Evolutionary conservation across 1,284 basidiomycete species (phyloP).

Genomic region (Exobasidium rhododendri): DNA sequence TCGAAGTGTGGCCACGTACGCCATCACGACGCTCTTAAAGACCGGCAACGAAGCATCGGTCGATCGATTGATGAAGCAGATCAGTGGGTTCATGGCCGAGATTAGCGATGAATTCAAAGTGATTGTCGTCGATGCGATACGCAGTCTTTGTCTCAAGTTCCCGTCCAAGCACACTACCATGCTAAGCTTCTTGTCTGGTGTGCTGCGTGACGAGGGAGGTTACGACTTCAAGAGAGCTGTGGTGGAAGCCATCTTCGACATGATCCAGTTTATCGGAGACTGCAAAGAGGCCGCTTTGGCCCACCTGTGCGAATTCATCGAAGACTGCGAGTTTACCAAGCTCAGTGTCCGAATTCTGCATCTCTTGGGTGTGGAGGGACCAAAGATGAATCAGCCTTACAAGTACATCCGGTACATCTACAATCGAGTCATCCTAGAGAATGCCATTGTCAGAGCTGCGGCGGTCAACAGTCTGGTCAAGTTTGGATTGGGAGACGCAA

Average conservation of each 20-base stretch:
- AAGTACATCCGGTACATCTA: constrained; percentile 99
- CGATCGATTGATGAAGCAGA: constrained; percentile 98
- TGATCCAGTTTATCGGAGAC: constrained; percentile 96
- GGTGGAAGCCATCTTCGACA: constrained; percentile 99
- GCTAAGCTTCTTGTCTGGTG: constrained; percentile 61
- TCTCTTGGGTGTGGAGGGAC: constrained; percentile 90
- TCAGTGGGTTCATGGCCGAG: constrained; percentile 97
- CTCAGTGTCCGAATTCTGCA: constrained; percentile 95
- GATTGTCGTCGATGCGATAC: constrained; percentile 97
- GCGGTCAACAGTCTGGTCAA: constrained; percentile 93
- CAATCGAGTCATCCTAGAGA: constrained; percentile 97
- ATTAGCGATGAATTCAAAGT: constrained; percentile 99
- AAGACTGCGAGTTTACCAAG: constrained; percentile 99
- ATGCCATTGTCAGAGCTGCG: constrained; percentile 94
- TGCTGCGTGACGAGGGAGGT: constrained; percentile 72
- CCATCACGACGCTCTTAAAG: constrained; percentile 98
- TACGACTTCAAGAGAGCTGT: constrained; percentile 99
- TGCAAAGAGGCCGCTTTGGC: constrained; percentile 84
- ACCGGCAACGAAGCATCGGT: constrained; percentile 99
- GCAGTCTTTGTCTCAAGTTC: constrained; percentile 97
- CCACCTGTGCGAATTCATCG: constrained; percentile 99
- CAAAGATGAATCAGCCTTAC: constrained; percentile 87
- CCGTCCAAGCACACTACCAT: constrained; percentile 79
- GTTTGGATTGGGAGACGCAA: constrained; percentile 81
- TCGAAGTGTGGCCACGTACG: constrained; percentile 94